A percentile compares a stretch with the other conserved stretches of the same genome.
Conservation (phyloP, 305 asterid species). For the Fraxinus nigra region DNA sequence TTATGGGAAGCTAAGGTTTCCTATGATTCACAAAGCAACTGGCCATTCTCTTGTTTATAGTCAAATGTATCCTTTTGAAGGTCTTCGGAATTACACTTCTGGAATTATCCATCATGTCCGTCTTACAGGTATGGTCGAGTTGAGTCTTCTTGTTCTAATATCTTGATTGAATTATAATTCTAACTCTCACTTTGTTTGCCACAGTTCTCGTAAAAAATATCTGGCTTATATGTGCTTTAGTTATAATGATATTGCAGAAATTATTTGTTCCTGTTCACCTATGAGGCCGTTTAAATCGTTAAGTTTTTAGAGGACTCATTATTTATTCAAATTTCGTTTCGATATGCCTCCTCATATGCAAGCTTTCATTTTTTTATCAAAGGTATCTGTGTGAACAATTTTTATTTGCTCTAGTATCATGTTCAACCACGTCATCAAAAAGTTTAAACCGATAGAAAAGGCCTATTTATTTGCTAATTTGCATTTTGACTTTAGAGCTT, state of each 20-base stretch:
- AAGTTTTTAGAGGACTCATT: background rate
- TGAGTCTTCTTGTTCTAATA: background rate
- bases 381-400: background rate
- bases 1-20: slow-evolving; percentile 55
- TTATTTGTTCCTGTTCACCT: background rate
- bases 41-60: slow-evolving; percentile 70
- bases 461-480: background rate
- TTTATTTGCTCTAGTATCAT: background rate
- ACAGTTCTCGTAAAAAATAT: background rate
- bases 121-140: slow-evolving; percentile 55
- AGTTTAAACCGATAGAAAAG: background rate
- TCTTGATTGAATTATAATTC: background rate
- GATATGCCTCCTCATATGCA: background rate
- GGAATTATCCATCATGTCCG: slow-evolving; percentile 90
- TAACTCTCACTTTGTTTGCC: background rate
- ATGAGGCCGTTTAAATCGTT: background rate
- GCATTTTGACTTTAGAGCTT: background rate
- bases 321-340: background rate
- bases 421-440: background rate
- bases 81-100: slow-evolving; percentile 82
- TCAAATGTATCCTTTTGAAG: slow-evolving; percentile 79
- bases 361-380: background rate
- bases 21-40: slow-evolving; percentile 41
- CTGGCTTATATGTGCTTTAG: background rate
- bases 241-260: background rate